Conservation (phyloP, 2,329 filamentous ascomycete genomes). For the Aspergillus tamarii region DNA sequence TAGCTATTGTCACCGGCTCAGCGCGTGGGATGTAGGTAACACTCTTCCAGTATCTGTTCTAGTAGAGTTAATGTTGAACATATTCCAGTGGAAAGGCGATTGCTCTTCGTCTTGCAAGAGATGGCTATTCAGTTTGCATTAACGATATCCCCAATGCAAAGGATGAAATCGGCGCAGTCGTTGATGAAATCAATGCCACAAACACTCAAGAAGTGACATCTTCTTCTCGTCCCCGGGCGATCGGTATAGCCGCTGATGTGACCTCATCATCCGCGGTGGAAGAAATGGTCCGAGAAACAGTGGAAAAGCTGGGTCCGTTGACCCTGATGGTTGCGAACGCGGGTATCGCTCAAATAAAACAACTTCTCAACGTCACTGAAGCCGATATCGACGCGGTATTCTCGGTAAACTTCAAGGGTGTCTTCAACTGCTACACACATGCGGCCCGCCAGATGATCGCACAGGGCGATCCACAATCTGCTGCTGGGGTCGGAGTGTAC, state of each 20-base stretch:
- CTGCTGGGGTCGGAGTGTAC: constrained; percentile 29
- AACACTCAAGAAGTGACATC: background rate
- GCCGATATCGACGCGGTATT: constrained; percentile 64
- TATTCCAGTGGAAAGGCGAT: constrained; percentile 36
- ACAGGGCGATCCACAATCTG: constrained; percentile 52
- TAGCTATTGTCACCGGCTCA: constrained; percentile 46
- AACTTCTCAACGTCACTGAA: constrained; percentile 59
- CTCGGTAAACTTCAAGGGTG: constrained; percentile 66
- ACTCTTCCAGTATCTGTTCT: no score
- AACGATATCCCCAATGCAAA: constrained; percentile 63
- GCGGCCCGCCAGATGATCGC: constrained; percentile 68
- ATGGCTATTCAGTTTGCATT: constrained; percentile 68
- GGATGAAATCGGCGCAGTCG: constrained; percentile 54
- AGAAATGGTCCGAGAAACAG: constrained; percentile 55
- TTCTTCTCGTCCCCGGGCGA: constrained; percentile 35
- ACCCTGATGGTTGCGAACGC: constrained; percentile 63
- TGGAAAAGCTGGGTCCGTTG: constrained; percentile 56
- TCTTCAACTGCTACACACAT: constrained; percentile 66
- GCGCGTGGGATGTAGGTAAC: constrained; percentile 43
- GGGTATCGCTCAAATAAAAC: constrained; percentile 62
- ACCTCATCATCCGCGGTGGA: constrained; percentile 59
- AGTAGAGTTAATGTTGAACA: background rate
- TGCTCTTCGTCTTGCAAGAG: constrained; percentile 64
- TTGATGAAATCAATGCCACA: constrained; percentile 23
- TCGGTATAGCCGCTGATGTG: constrained; percentile 64